Evolutionary conservation across 2,329 filamentous ascomycete genomes (phyloP).

Genomic region (Penicillium griseofulvum): DNA sequence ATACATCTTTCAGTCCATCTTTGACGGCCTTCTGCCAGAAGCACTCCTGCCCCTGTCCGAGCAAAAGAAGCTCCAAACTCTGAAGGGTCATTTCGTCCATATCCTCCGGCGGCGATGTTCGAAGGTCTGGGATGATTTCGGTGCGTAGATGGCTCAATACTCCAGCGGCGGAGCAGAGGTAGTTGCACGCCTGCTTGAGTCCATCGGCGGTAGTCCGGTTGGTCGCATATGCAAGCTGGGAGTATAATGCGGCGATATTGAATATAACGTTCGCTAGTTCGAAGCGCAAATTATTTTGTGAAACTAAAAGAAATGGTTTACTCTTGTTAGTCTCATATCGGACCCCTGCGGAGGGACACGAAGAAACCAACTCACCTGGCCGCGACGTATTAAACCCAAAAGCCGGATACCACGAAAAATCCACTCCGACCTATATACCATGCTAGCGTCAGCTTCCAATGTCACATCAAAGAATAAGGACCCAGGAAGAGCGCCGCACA

Average conservation of each 20-base stretch:
- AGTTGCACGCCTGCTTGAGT: conserved; percentile 82
- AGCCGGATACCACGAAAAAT: conserved; percentile 95
- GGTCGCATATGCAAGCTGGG: conserved; percentile 79
- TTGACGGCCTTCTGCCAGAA: conserved; percentile 98
- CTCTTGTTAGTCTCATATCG: background rate
- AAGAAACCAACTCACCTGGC: conserved; percentile 47
- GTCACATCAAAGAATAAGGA: conserved; percentile 6
- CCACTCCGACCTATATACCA: conserved; percentile 70
- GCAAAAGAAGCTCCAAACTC: conserved; percentile 75
- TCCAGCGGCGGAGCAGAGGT: conserved; percentile 84
- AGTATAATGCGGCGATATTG: conserved; percentile 91
- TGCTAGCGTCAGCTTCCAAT: conserved; percentile 9
- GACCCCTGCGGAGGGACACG: background rate
- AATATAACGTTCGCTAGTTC: conserved; percentile 91
- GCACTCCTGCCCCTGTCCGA: conserved; percentile 94
- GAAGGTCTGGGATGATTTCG: conserved; percentile 75
- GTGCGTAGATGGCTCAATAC: conserved; percentile 76
- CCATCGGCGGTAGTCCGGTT: conserved; percentile 77
- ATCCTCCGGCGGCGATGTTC: conserved; percentile 83
- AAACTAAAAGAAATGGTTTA: conserved; percentile 37
- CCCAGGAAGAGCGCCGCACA: conserved; percentile 48
- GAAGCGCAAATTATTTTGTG: conserved; percentile 68
- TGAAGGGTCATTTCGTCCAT: conserved; percentile 89
- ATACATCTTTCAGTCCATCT: conserved; percentile 86
- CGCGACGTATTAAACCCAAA: conserved; percentile 83